Percentiles rank a stretch among this genome's conserved stretches.
Evolutionary conservation across 768 basidiomycete genomes (phyloP).

Genomic region (Suillus spraguei): DNA sequence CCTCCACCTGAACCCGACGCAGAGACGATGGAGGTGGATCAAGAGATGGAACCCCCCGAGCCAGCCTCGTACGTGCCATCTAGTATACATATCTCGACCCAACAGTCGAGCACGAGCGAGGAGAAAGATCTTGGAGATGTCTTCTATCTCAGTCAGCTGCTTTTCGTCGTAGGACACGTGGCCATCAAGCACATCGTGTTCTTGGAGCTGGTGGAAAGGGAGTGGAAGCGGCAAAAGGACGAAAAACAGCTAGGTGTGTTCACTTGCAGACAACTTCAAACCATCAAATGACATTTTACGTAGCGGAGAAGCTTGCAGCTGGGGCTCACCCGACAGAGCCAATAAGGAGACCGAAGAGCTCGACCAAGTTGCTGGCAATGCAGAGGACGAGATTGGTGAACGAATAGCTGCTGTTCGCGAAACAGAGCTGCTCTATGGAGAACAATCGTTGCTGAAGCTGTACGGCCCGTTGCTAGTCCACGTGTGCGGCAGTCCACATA

Average conservation of each 20-base stretch:
- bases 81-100: constrained; percentile 10
- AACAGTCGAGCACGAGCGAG: constrained; percentile 17
- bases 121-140: constrained; percentile 72
- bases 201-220: constrained; percentile 92
- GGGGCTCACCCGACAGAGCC: constrained; percentile 40
- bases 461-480: constrained; percentile 92
- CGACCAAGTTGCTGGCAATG: constrained; percentile 96
- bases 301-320: constrained; percentile 63
- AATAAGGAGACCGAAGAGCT: constrained; percentile 81
- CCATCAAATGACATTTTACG: constrained; percentile 3
- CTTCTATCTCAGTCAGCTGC: constrained; percentile 89
- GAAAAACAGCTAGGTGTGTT: constrained; percentile 75
- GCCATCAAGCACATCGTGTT: constrained; percentile 98
- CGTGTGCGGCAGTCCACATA: constrained; percentile 87
- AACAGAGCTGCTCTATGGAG: constrained; percentile 83
- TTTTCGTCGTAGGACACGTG: constrained; percentile 95
- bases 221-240: constrained; percentile 96
- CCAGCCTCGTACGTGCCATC: constrained; percentile 25
- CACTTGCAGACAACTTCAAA: background rate
- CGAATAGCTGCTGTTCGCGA: constrained; percentile 84
- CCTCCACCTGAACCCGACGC: constrained; percentile 36
- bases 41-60: constrained; percentile 35
- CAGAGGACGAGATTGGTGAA: constrained; percentile 98
- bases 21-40: constrained; percentile 61
- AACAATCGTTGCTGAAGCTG: constrained; percentile 75